A percentile compares a stretch with the other conserved stretches of the same genome.
These are phyloP conservation scores for Ascochyta koolunga DNA, from an alignment of 2,329 filamentous ascomycete species.

Conservation along the genomic window DNA sequence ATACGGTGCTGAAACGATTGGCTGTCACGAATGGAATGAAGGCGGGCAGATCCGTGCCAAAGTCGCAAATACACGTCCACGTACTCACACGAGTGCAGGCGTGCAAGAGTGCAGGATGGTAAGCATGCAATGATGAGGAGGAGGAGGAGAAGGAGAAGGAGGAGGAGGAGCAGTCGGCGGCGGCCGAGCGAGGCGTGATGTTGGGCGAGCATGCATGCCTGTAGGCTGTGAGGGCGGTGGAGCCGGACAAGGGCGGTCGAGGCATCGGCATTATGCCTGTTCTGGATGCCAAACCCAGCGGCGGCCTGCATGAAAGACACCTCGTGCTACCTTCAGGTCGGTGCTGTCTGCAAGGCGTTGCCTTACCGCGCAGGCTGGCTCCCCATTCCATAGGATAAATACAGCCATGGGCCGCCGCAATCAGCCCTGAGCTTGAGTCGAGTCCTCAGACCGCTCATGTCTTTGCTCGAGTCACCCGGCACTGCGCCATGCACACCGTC, in stretches of 20 bases:
- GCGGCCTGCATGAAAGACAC: conserved; percentile 39
- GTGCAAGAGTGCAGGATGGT: not conserved
- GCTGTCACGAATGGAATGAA: conserved; percentile 44
- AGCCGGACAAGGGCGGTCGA: conserved; percentile 45
- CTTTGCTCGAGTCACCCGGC: conserved; percentile 12
- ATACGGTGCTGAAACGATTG: conserved; percentile 50
- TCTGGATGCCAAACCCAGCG: conserved; percentile 18
- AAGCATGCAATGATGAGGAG: conserved; percentile 3
- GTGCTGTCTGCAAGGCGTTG: conserved; percentile 41
- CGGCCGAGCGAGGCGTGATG: conserved; percentile 29
- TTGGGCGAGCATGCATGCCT: conserved; percentile 42
- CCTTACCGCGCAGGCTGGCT: conserved; percentile 19
- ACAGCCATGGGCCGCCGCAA: conserved; percentile 14
- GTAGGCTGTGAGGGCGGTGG: conserved; percentile 35
- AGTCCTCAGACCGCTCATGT: conserved; percentile 12
- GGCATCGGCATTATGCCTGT: conserved; percentile 42
- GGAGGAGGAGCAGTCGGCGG: conserved; percentile 14
- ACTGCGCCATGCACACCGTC: conserved; percentile 26
- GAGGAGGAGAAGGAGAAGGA: conserved; percentile 13
- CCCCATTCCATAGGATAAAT: conserved; percentile 28
- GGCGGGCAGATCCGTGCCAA: conserved; percentile 17
- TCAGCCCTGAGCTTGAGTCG: conserved; percentile 2
- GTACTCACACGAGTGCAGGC: conserved; percentile 8
- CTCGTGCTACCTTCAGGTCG: conserved; percentile 35
- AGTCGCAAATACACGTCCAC: conserved; percentile 10